Evolutionary conservation across 495 filamentous ascomycete species (phyloP).

Genomic region (Rhizodiscina lignyota): DNA sequence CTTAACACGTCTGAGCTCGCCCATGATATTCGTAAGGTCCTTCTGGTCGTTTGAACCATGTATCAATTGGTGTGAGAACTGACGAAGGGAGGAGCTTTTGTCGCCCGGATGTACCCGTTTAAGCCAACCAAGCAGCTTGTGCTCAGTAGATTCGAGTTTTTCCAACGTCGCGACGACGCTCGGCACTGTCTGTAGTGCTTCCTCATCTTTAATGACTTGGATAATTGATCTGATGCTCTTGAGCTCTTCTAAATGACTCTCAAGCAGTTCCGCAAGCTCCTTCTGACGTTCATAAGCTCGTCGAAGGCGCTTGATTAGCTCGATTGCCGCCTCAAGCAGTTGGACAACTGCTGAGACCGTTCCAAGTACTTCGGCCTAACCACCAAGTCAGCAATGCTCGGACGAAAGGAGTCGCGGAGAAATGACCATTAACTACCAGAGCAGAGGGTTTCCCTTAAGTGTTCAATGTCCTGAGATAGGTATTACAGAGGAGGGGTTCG

Average conservation of each 20-base stretch:
- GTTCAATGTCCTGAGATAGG: neutral
- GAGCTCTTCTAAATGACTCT: conserved; percentile 1
- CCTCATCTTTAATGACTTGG: neutral
- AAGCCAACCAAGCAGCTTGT: conserved; percentile 1
- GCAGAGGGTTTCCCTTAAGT: neutral
- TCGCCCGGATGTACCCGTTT: neutral
- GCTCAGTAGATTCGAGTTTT: neutral
- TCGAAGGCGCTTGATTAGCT: neutral
- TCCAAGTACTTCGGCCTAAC: conserved; percentile 2
- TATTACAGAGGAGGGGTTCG: too few species aligned
- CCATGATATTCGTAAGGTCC: neutral
- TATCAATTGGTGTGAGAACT: conserved; percentile 2
- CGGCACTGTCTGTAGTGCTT: conserved; percentile 1
- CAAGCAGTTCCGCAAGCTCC: neutral
- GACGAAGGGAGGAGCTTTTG: conserved; percentile 1
- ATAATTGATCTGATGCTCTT: neutral
- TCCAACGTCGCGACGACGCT: neutral
- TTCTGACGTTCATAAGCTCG: conserved; percentile 3
- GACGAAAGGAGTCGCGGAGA: neutral
- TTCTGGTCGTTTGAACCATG: conserved; percentile 2
- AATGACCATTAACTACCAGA: neutral
- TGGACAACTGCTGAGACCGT: neutral
- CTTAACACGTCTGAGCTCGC: neutral
- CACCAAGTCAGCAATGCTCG: neutral
- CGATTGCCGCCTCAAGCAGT: conserved; percentile 1